These are phyloP conservation scores for Russula lepida DNA, from an alignment of 768 basidiomycete genomes.

Conservation along the genomic window DNA sequence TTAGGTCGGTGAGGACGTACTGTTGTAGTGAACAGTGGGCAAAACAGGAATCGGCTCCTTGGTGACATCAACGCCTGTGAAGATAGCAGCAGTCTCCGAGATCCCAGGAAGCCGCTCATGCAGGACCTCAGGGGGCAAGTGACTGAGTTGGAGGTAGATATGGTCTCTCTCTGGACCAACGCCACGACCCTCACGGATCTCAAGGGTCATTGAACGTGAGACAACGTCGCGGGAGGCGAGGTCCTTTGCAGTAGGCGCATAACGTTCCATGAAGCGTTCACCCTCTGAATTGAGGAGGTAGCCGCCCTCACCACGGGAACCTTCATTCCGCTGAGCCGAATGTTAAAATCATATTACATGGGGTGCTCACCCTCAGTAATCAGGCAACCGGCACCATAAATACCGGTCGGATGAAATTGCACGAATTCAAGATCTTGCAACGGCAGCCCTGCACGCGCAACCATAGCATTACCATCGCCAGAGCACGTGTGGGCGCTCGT, in stretches of 20 bases:
- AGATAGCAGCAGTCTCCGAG: conserved; percentile 98
- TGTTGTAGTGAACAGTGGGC: conserved; percentile 98
- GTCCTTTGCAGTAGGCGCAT: conserved; percentile 98
- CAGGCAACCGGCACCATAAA: conserved; percentile 97
- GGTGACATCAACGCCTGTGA: conserved; percentile 97
- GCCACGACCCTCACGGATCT: conserved; percentile 97
- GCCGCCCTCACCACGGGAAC: conserved; percentile 98
- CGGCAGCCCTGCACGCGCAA: conserved; percentile 90
- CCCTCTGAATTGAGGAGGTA: conserved; percentile 97
- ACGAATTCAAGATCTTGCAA: conserved; percentile 97
- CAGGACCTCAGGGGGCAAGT: conserved; percentile 90
- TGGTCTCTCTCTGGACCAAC: conserved; percentile 99
- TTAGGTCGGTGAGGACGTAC: conserved; percentile 40
- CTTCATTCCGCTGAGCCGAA: conserved; percentile 32
- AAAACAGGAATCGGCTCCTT: conserved; percentile 99
- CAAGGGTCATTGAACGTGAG: conserved; percentile 97
- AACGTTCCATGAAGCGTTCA: conserved; percentile 99
- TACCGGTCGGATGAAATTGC: conserved; percentile 99
- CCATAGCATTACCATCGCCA: conserved; percentile 99
- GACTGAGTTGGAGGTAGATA: conserved; percentile 92
- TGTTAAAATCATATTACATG: background rate
- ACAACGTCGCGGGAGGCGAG: conserved; percentile 99
- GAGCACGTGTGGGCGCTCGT: conserved; percentile 99
- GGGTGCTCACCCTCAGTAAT: conserved; percentile 81
- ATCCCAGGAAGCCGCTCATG: conserved; percentile 98